Base-by-base conservation (phyloP, 2,329 filamentous ascomycete genomes). In the Thermomyces lanuginosus region DNA sequence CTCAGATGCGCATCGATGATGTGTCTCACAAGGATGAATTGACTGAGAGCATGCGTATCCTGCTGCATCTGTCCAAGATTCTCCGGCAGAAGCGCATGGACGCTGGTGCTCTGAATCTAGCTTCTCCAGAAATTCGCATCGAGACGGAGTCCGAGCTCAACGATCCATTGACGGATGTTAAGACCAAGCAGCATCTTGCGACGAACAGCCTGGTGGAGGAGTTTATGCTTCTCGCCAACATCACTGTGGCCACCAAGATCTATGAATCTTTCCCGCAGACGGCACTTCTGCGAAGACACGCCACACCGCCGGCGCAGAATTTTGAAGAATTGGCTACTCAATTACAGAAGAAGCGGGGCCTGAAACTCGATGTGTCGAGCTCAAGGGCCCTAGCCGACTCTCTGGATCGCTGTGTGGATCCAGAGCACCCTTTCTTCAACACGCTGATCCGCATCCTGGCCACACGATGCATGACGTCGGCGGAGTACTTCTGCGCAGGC, bases 201-300 rank as follows among this genome's bases (percentile, higher is more conserved):
- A 98, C 89, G 28, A 98, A 95, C 60, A 93, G 86, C 12, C 69
- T 98, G 4, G 91, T 98, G 15, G 89, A 98, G 49, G 89, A 98
- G 50, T 95, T 98, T 64, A 98, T 98, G 89, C 64, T 98, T 46
- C 78, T 95, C 50, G 91, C 89, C 63, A 98, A 98, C 58, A 83
- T 82, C 45, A 86, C 77, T 40, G 91, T 98, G 16, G 89, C 86
- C 5, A 69, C 73, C 38, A 86, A 82, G 52, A 91, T 92, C 46
- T 82, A 92, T 58, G 69, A 79, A 25, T 74, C 83, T 2, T 95
- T 93, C 55, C 86, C 89, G 0, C 86, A 98, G 54, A 95, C 84
- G 0, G 89, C 89, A 25, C 74, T 98, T 42, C 71, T 98, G 9
- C 80, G 86, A 36, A 79, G 89, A 32, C 89, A 98, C 64, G 83